Evolutionary conservation across 1,284 basidiomycete genomes (phyloP).

Genomic region (Ustilago shanxiensis): DNA sequence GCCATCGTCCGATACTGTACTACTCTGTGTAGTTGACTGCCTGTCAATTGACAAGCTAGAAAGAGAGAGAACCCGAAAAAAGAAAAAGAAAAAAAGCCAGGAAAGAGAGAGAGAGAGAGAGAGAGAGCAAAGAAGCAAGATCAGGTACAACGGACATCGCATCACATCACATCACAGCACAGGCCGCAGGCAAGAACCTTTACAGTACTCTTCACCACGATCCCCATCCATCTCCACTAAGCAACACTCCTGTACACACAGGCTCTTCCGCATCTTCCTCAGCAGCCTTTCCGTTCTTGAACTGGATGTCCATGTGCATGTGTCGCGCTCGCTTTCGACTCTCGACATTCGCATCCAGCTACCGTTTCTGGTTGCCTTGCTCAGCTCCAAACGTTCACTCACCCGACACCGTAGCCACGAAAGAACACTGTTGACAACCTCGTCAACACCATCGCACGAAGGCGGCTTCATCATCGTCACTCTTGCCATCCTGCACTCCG

Average conservation of each 20-base stretch:
- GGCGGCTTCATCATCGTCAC: not conserved
- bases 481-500: not conserved
- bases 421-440: not conserved
- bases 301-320: not conserved
- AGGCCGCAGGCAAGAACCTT: constrained; percentile 13
- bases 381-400: not conserved
- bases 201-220: not conserved
- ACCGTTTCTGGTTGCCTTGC: not conserved
- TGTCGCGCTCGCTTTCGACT: not conserved
- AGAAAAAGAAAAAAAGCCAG: too few species aligned
- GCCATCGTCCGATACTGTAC: not conserved
- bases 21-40: not conserved
- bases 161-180: not conserved
- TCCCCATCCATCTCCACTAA: not conserved
- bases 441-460: not conserved
- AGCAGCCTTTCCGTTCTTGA: not conserved
- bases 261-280: not conserved
- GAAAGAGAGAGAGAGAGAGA: not conserved
- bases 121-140: not conserved
- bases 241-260: not conserved
- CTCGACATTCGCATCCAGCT: not conserved
- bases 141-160: not conserved
- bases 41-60: not conserved
- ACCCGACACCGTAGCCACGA: not conserved
- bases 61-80: not conserved